phyloP scores from a whole-genome alignment of 257 asterid species.

The Petrea volubilis region DNA sequence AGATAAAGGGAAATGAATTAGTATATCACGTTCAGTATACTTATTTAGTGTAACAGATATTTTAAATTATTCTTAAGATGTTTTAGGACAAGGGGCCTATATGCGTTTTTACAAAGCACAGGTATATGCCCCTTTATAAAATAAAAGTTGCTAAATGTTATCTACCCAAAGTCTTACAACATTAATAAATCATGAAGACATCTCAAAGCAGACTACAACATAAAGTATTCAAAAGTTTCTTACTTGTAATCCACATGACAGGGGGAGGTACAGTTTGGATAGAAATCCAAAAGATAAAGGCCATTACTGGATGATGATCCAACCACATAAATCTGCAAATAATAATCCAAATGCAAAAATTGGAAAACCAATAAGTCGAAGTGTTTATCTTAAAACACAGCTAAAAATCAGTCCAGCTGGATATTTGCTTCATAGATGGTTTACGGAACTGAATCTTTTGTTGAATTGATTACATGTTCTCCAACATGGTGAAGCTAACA shows the following conservation, averaged over 20 bases:
- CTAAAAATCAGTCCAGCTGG: background rate
- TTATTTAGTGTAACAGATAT: too few relatives aligned
- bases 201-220: background rate
- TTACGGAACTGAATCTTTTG: background rate
- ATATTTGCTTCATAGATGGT: background rate
- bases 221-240: constrained; percentile 20
- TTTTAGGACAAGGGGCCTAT: too few relatives aligned
- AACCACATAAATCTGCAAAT: constrained; percentile 71
- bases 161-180: background rate
- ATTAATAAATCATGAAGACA: background rate
- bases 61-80: too few relatives aligned
- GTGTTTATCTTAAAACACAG: constrained; percentile 2
- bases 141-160: too few relatives aligned
- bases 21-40: too few relatives aligned
- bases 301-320: constrained; percentile 78
- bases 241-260: constrained; percentile 82
- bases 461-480: background rate
- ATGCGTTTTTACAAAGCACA: too few relatives aligned
- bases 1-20: too few relatives aligned
- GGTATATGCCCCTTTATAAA: too few relatives aligned
- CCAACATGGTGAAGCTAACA: background rate
- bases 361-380: background rate
- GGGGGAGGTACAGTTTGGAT: constrained; percentile 71
- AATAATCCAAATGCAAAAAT: constrained; percentile 8
- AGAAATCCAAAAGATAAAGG: constrained; percentile 86